Evolutionary conservation across 2,329 filamentous ascomycete genomes (phyloP), one percentile per base, ranked within the genome.

Genomic region (Pseudogymnoascus pannorum): DNA sequence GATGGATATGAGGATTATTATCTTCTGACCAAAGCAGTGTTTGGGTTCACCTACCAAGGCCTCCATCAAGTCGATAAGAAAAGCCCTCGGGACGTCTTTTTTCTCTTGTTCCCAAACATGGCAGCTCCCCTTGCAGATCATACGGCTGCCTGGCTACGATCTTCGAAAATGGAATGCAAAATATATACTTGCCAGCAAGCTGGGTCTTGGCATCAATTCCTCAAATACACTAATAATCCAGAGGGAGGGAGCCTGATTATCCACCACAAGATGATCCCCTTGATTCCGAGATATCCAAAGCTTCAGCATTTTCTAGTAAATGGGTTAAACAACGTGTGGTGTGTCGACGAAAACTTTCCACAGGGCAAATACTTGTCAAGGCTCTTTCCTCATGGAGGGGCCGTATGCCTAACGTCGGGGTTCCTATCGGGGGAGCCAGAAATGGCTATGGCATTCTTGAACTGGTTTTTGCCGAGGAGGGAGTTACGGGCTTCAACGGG

Each of bases 121-220:
- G 71, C 72, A 26, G 61, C 65, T 6, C 61, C 71, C 9, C 73
- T 75, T 36, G 72, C 72, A 16, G 65, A 71, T 7, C 73, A 78
- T 7, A n/a, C 83, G 2, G 72, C 68, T 26, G 68, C 71, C 16
- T 84, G 80, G 79, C 67, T 85, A 8, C 72, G 71, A 5, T 66
- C 66, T 4, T 74, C 72, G 35, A 73, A 78, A 31, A 65, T 73
- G 0, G 64, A 72, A 1, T 79, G 77, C 64, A 74, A 71, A 16
- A 72, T 84, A 8, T 77, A 74, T 29, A 74, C 72, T 5, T 77
- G 75, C 57, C 66, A 76, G 11, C 68, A 68, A 1, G 35, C 73
- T 5, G 81, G 81, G 1, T 73, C 78, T 7, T 85, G 82, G 81
- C 64, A 69, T 4, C 72, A 70, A 16, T 83, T 85, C 63, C 29